Evolutionary conservation across 2,329 filamentous ascomycete genomes (phyloP), one percentile per base, ranked within the genome.

Genomic region (Fusarium brevicatenulatum): DNA sequence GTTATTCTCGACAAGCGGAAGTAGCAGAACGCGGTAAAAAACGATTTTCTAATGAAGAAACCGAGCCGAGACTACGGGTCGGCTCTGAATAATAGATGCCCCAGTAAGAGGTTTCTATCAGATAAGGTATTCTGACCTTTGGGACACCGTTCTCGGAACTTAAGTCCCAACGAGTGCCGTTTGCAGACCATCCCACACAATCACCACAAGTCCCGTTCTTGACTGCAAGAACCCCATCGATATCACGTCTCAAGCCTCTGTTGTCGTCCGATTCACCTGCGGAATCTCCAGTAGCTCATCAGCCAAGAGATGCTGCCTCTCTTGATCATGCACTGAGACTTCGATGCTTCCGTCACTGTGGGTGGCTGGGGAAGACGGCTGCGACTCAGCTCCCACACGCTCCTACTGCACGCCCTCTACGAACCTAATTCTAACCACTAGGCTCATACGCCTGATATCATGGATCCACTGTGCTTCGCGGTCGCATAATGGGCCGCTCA

Each of bases 401-500:
- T 77, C 73, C 67, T 68, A 66, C 69, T 75, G 68, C 73, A 68
- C 73, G 62, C 70, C 70, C 62, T 63, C 59, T 60, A 63, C 58
- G 43, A 49, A 42, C 64, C 67, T 42, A 62, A 37, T 62, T 66
- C 68, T 66, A 71, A 74, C 76, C 76, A 77, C 71, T 77, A 70
- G 74, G 73, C 72, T 73, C 60, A 42, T 69, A 46, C 73, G 72
- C 73, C 72, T 72, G 75, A 75, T 73, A 74, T 74, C 75, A 68
- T 76, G 68, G 71, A 76, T 78, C 80, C 80, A 81, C 80, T 78
- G 73, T 77, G 78, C 79, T 78, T 78, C 76, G 71, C 72, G 80
- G 80, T 78, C 80, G 79, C 80, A 80, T 80, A 69, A 76, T 75
- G 60, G 71, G 70, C 70, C 80, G 79, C 77, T 79, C 80, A 71